Evolutionary conservation across 208 protist species (phyloP).

Genomic region (Trypanosoma lewisi): DNA sequence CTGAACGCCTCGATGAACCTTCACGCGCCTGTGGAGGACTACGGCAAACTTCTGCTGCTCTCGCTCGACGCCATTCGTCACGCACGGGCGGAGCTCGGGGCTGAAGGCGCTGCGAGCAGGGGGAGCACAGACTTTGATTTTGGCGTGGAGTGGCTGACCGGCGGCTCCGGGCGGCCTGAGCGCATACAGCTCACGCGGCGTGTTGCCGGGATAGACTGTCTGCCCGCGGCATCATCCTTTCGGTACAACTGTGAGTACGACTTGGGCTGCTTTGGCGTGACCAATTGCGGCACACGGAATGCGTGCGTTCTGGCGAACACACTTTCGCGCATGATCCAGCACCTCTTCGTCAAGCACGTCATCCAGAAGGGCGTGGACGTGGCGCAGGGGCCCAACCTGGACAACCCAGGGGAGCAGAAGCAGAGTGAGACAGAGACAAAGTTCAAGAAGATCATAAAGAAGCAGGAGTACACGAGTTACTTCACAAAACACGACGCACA

Average conservation of each 20-base stretch:
- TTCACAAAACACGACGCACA: constrained; percentile 73
- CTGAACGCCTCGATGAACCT: constrained; percentile 79
- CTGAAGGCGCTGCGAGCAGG: not conserved
- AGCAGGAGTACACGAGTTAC: constrained; percentile 52
- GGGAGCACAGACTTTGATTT: constrained; percentile 55
- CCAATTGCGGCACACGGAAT: constrained; percentile 58
- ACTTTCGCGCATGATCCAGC: constrained; percentile 64
- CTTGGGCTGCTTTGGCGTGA: constrained; percentile 73
- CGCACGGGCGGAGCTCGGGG: constrained; percentile 45
- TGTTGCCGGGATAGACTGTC: constrained; percentile 32
- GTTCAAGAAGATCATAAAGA: constrained; percentile 48
- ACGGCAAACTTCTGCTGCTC: constrained; percentile 73
- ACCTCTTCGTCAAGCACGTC: constrained; percentile 77
- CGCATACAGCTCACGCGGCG: constrained; percentile 35
- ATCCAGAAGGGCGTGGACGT: constrained; percentile 53
- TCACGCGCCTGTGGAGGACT: constrained; percentile 77
- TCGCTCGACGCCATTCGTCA: constrained; percentile 73
- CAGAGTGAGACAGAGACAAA: constrained; percentile 34
- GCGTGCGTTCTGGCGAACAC: constrained; percentile 59
- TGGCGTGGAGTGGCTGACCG: constrained; percentile 51
- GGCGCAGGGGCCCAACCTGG: constrained; percentile 43
- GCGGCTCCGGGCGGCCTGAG: constrained; percentile 7
- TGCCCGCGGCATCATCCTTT: constrained; percentile 64
- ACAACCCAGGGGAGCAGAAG: constrained; percentile 41
- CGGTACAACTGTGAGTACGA: constrained; percentile 65